Evolutionary conservation across 2,329 filamentous ascomycete genomes (phyloP), one percentile per base, ranked within the genome.

Genomic region (Colletotrichum sp.): DNA sequence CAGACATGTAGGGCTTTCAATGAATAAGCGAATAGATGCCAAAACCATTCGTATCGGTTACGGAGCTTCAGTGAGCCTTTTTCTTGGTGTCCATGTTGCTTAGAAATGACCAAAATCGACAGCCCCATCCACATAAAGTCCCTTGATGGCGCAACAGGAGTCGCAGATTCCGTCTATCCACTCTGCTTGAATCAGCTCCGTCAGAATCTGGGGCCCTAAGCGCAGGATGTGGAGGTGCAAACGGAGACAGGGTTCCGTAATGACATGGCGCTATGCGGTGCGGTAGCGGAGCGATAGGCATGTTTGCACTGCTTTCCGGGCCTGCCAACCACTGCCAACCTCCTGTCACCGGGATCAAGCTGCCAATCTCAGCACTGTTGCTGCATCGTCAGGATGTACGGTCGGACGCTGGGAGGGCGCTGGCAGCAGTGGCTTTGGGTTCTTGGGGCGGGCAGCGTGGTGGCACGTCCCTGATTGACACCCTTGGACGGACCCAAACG

Each of bases 401-500:
- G 62, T 73, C 64, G 48, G 73, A 68, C 69, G 48, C 48, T 70
- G 67, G 43, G 66, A 9, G 48, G 34, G 36, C 24, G 64, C 52
- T 66, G 66, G 21, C 34, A 36, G 68, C 43, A 52, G 26, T 55
- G 43, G 43, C 64, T 69, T 69, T 38, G 66, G n/a, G 18, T 24
- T 21, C 43, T n/a, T 52, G 24, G 15, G 34, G 21, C 10, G 21
- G 28, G 34, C 52, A 71, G 52, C 65, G 32, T 36, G 30, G 43
- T 69, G 60, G 38, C 71, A 74, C 58, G 60, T 58, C 66, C 60
- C 60, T 71, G 71, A 30, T 55, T 61, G 67, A 67, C 61, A 56
- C 48, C 66, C 28, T 38, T 60, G 62, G 69, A 75, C 69, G 69
- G 72, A 61, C 24, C 73, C 56, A 75, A 72, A 75, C 73, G 73